These are phyloP conservation scores for Nitzschia putrida DNA, from an alignment of 108 stramenopile genomes.

Conservation along the genomic window DNA sequence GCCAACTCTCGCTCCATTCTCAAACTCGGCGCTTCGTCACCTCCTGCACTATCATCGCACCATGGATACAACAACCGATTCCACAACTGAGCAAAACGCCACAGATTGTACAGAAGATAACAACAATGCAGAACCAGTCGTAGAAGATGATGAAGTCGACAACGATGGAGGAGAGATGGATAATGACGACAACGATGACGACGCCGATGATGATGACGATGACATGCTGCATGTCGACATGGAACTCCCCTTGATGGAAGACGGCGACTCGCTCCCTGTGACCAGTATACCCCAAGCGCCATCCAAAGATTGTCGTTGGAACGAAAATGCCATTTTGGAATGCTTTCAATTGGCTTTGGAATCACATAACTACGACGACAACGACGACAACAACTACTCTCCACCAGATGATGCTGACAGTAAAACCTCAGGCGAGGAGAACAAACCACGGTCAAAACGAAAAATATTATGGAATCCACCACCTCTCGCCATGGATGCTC, in stretches of 20 bases:
- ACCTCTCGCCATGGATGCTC: too few species aligned
- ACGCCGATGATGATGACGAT: conserved; percentile 8
- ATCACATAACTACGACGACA: not conserved
- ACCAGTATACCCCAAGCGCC: not conserved
- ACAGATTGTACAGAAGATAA: too few species aligned
- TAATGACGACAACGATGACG: not conserved
- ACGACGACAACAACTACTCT: not conserved
- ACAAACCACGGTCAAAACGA: too few species aligned
- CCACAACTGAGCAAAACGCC: too few species aligned
- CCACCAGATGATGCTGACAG: not conserved
- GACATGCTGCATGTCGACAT: not conserved
- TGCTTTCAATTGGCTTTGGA: conserved; percentile 12
- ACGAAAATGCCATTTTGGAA: conserved; percentile 19
- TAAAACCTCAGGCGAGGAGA: too few species aligned
- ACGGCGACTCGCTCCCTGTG: not conserved
- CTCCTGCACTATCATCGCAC: too few species aligned
- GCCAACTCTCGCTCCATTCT: too few species aligned
- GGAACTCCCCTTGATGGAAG: not conserved
- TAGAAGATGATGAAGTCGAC: too few species aligned
- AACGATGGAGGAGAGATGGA: not conserved
- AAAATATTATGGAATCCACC: too few species aligned
- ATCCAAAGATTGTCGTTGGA: conserved; percentile 13
- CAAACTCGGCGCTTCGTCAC: too few species aligned
- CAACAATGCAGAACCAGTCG: too few species aligned
- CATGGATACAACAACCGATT: too few species aligned